Percentiles rank a stretch among this genome's conserved stretches.
Conservation (phyloP, 495 filamentous ascomycete genomes). For the Hypoxylon lienhwacheense region DNA sequence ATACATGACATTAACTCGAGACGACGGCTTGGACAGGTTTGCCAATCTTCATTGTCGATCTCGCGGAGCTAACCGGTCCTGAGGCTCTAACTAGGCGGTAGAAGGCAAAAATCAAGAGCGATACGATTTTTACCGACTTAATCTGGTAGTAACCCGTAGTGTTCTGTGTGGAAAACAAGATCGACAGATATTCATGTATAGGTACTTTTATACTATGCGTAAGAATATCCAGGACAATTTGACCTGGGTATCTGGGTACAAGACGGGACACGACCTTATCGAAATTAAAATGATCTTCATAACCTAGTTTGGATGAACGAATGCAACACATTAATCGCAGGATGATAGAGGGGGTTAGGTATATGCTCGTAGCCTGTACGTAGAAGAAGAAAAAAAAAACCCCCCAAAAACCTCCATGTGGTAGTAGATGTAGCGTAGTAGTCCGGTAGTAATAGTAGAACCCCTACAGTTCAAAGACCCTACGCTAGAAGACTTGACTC, state of each 20-base stretch:
- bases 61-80: constrained; percentile 33
- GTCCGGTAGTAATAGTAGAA: not conserved
- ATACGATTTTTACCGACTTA: constrained; percentile 19
- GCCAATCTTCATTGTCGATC: constrained; percentile 33
- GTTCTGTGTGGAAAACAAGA: constrained; percentile 30
- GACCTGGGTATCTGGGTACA: constrained; percentile 24
- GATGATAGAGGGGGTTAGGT: constrained; percentile 11
- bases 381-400: constrained; percentile 6
- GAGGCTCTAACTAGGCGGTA: constrained; percentile 32
- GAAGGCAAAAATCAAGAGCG: constrained; percentile 23
- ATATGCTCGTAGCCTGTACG: constrained; percentile 5
- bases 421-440: not conserved
- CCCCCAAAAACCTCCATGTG: too few relatives aligned
- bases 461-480: too few relatives aligned
- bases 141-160: constrained; percentile 20
- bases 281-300: constrained; percentile 38
- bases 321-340: constrained; percentile 34
- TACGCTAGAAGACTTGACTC: constrained; percentile 7
- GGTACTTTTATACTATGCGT: constrained; percentile 20
- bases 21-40: constrained; percentile 27
- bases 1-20: constrained; percentile 33
- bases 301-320: constrained; percentile 31
- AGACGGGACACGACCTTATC: constrained; percentile 36
- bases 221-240: constrained; percentile 33
- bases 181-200: constrained; percentile 24